phyloP scores from a whole-genome alignment of 208 protist species.

The Acanthamoeba sp. region DNA sequence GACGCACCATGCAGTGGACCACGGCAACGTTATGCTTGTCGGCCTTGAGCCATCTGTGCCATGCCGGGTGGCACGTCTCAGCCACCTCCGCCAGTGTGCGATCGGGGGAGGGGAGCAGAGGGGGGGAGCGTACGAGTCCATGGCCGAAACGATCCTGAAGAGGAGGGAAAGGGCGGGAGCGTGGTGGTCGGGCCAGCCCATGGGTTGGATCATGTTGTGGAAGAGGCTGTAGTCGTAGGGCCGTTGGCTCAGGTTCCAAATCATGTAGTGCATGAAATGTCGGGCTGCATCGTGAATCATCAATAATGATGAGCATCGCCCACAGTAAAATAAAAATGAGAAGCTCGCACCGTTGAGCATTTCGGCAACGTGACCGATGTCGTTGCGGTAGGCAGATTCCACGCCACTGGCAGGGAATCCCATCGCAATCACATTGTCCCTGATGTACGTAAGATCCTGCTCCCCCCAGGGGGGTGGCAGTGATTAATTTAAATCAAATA shows the following conservation, averaged over 20 bases:
- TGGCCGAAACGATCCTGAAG: conserved; percentile 50
- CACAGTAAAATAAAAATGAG: too few species aligned
- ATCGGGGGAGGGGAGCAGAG: too few species aligned
- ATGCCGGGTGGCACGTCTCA: too few species aligned
- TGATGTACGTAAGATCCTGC: conserved; percentile 94
- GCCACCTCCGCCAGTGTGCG: too few species aligned
- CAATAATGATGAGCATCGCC: too few species aligned
- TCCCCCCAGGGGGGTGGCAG: conserved; percentile 83
- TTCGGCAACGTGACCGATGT: conserved; percentile 59
- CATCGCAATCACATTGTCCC: conserved; percentile 79
- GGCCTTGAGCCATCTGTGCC: conserved; percentile 69
- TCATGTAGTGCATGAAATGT: conserved; percentile 61
- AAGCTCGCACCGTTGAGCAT: conserved; percentile 41
- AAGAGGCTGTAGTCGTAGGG: conserved; percentile 71
- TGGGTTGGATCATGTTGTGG: not conserved
- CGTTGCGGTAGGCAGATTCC: conserved; percentile 72
- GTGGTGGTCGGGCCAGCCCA: conserved; percentile 75
- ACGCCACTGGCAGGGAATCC: conserved; percentile 75
- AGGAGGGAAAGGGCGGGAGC: conserved; percentile 69
- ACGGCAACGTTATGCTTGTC: conserved; percentile 75
- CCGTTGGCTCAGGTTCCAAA: conserved; percentile 71
- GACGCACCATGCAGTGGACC: conserved; percentile 54
- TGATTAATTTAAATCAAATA: not conserved
- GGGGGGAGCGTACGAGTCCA: conserved; percentile 8
- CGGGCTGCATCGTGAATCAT: conserved; percentile 5